Conservation (phyloP, 2,329 filamentous ascomycete species). For the Aspergillus calidoustus region DNA sequence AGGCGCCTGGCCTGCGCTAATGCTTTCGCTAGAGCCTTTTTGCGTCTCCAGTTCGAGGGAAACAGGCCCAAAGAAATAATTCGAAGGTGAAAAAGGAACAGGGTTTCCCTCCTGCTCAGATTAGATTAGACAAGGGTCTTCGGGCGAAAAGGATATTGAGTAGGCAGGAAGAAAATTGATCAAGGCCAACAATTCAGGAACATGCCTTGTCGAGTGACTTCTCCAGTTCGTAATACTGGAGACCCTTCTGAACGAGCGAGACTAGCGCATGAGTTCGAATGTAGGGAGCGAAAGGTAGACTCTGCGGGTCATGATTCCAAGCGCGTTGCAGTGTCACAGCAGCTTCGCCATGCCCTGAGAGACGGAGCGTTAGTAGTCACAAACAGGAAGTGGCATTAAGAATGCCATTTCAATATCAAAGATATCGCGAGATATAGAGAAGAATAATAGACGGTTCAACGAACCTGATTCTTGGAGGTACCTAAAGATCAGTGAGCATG, state of each 20-base stretch:
- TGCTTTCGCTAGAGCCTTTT: constrained; percentile 35
- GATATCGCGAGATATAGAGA: constrained; percentile 11
- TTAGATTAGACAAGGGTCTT: constrained; percentile 7
- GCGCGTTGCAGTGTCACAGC: constrained; percentile 64
- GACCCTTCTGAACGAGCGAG: constrained; percentile 66
- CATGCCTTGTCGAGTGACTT: constrained; percentile 54
- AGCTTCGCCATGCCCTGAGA: constrained; percentile 60
- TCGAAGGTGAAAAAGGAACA: constrained; percentile 39
- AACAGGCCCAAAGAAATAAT: constrained; percentile 54
- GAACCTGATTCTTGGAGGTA: constrained; percentile 62
- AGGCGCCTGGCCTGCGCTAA: constrained; percentile 37
- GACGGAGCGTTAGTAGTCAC: constrained; percentile 16
- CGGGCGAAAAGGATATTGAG: background rate
- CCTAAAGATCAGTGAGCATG: constrained; percentile 37
- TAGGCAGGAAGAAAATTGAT: constrained; percentile 8
- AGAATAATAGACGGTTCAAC: constrained; percentile 31
- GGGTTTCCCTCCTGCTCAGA: constrained; percentile 44
- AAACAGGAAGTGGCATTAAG: constrained; percentile 10
- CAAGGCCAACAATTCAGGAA: constrained; percentile 18
- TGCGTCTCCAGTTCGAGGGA: constrained; percentile 38
- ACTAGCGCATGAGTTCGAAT: constrained; percentile 65
- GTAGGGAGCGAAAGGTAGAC: constrained; percentile 63
- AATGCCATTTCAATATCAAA: background rate
- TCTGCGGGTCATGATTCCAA: constrained; percentile 66
- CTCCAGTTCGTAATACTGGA: constrained; percentile 59